Evolutionary conservation across 192 early-diverging fungal species (phyloP).

Genomic region (Rhizophagus sp.): DNA sequence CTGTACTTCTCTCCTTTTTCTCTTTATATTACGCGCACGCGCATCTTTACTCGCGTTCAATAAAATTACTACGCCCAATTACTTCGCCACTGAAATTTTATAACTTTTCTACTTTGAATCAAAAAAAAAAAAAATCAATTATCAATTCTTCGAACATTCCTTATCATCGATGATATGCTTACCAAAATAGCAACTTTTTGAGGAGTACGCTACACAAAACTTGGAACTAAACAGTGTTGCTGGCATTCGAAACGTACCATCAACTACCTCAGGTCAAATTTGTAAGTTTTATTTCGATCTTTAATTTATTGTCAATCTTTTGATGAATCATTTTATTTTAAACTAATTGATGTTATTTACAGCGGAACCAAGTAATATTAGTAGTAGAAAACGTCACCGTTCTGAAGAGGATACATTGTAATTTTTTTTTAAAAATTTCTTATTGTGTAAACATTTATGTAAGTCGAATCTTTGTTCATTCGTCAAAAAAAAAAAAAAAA

Average conservation of each 20-base stretch:
- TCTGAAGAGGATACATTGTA: constrained; percentile 22
- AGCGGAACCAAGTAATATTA: background rate
- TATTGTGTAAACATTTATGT: background rate
- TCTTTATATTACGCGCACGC: background rate
- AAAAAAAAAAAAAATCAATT: background rate
- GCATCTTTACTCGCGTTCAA: background rate
- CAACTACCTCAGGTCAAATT: background rate
- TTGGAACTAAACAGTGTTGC: background rate
- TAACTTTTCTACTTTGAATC: background rate
- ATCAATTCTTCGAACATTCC: background rate
- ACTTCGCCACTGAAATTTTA: background rate
- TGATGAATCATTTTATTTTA: background rate
- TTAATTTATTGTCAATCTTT: too few species aligned
- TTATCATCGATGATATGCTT: background rate
- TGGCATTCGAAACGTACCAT: background rate
- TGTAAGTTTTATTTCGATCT: background rate
- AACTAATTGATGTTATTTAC: background rate
- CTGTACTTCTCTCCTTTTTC: background rate
- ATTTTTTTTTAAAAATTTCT: background rate
- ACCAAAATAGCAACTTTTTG: constrained; percentile 3
- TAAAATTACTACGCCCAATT: background rate
- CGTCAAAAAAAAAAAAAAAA: background rate
- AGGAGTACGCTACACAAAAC: background rate
- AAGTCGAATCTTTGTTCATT: background rate
- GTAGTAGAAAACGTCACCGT: background rate